Evolutionary conservation across 768 basidiomycete genomes (phyloP).

Genomic region (Boletus edulis): DNA sequence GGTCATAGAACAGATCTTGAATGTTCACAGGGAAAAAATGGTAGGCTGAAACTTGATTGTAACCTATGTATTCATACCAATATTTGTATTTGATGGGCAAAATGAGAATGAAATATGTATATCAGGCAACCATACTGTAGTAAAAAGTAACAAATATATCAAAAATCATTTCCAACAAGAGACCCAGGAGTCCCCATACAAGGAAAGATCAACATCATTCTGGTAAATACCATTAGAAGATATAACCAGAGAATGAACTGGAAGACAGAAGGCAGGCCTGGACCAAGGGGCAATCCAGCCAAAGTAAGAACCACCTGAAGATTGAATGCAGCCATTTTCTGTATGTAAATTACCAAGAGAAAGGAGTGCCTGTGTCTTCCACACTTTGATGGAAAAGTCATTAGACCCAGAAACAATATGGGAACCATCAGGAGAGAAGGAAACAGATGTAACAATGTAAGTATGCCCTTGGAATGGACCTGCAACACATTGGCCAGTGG

Average conservation of each 20-base stretch:
- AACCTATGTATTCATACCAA: no score
- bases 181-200: not conserved
- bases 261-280: not conserved
- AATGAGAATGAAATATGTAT: no score
- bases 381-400: not conserved
- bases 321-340: not conserved
- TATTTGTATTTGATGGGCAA: no score
- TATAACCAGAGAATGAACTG: not conserved
- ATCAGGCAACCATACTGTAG: no score
- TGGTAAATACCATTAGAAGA: not conserved
- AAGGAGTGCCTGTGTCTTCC: not conserved
- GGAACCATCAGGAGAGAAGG: no score
- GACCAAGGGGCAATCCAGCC: not conserved
- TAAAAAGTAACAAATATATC: no score
- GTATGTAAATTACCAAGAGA: not conserved
- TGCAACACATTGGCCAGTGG: no score
- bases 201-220: not conserved
- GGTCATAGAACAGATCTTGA: slow-evolving; percentile 43
- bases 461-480: no score
- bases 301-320: not conserved
- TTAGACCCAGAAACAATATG: not conserved
- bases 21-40: slow-evolving; percentile 8
- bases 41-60: no score
- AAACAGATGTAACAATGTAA: no score
- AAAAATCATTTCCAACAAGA: not conserved